Conservation (phyloP, 129 eudicot genomes). For the Calendula officinalis region DNA sequence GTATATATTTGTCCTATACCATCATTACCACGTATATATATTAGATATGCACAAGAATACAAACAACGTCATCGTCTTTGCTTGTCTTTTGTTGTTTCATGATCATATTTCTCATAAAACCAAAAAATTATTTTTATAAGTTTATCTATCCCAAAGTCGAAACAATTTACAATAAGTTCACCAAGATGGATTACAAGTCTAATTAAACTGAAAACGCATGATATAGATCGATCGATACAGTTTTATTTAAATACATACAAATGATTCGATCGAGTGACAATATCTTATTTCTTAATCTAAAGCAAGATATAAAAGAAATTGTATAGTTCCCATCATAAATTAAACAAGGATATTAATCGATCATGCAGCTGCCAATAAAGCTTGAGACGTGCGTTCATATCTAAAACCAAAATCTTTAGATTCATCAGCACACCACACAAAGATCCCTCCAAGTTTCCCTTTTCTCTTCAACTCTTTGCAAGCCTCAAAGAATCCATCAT, state of each 20-base stretch:
- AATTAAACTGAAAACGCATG: background rate
- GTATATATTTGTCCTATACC: background rate
- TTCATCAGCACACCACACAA: conserved; percentile 55
- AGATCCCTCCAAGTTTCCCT: conserved; percentile 42
- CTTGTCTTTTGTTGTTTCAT: conserved; percentile 2
- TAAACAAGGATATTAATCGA: conserved; percentile 6
- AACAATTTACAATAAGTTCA: background rate
- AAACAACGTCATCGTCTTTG: background rate
- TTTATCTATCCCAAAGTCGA: background rate
- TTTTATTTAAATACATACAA: conserved; percentile 13
- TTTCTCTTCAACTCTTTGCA: conserved; percentile 32
- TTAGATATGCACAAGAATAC: background rate
- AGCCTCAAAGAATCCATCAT: conserved; percentile 38
- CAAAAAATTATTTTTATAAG: background rate
- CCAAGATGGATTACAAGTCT: background rate
- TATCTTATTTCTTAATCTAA: conserved; percentile 3
- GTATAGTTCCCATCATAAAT: background rate
- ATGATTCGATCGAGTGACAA: background rate
- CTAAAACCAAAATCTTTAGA: conserved; percentile 22
- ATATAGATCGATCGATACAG: background rate
- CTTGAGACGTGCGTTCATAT: conserved; percentile 27
- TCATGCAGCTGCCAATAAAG: conserved; percentile 31
- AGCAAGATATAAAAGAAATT: conserved; percentile 2
- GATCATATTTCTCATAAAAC: background rate
- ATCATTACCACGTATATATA: background rate